Evolutionary conservation across 306 rosid species (phyloP).

Genomic region (Cucurbita maxima): DNA sequence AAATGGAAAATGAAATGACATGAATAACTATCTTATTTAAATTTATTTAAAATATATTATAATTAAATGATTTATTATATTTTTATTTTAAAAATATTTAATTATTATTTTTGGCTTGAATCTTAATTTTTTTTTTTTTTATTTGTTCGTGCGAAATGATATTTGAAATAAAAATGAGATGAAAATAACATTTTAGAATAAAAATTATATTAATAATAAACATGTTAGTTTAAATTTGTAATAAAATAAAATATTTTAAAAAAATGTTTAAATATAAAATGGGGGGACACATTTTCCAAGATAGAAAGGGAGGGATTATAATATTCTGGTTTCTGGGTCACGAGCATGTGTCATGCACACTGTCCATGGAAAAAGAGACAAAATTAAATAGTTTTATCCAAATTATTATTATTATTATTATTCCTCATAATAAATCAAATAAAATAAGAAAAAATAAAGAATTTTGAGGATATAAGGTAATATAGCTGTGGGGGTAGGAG

Average conservation of each 20-base stretch:
- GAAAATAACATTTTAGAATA: too few relatives aligned
- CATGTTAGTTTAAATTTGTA: too few relatives aligned
- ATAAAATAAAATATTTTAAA: too few relatives aligned
- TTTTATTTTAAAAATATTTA: too few relatives aligned
- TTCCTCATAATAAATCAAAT: background rate
- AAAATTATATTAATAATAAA: too few relatives aligned
- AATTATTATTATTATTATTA: background rate
- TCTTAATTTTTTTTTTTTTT: too few relatives aligned
- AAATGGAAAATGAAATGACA: background rate
- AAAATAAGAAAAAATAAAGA: background rate
- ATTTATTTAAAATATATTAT: background rate
- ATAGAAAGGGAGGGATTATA: slow-evolving; percentile 5
- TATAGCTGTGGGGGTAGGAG: background rate
- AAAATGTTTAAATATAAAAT: background rate
- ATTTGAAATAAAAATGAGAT: too few relatives aligned
- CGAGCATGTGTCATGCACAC: slow-evolving; percentile 61
- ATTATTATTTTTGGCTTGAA: too few relatives aligned
- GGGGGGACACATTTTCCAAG: slow-evolving; percentile 35
- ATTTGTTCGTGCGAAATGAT: too few relatives aligned
- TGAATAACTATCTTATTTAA: background rate
- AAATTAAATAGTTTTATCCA: slow-evolving; percentile 6
- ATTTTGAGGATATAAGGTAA: background rate
- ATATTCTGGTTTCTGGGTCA: slow-evolving; percentile 13
- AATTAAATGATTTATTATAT: too few relatives aligned
- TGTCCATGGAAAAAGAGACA: slow-evolving; percentile 20